phyloP scores from a whole-genome alignment of 441 rosid genomes.

The Corymbia calophylla region DNA sequence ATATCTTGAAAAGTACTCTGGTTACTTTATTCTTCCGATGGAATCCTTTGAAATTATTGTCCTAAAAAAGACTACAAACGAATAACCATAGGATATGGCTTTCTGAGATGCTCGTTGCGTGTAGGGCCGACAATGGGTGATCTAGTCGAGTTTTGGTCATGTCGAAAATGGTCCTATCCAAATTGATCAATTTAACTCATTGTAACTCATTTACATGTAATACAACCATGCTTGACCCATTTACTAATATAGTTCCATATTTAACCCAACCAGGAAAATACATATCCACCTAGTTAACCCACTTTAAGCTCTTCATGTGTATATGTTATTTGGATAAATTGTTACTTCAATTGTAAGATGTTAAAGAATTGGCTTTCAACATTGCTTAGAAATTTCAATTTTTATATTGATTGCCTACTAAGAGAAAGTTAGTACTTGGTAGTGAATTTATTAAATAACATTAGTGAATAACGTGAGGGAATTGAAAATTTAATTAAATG shows the following conservation, averaged over 20 bases:
- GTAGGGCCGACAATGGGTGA: not conserved
- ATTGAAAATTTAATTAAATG: not conserved
- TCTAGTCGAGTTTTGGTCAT: not conserved
- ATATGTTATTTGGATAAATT: not conserved
- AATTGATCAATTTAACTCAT: not conserved
- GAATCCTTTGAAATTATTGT: not conserved
- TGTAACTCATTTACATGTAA: not conserved
- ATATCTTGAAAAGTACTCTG: not conserved
- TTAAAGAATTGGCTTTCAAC: not conserved
- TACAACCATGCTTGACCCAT: not conserved
- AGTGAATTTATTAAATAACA: not conserved
- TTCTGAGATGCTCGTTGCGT: rapidly evolving
- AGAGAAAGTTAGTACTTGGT: not conserved
- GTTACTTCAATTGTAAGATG: no score
- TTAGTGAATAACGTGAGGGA: not conserved
- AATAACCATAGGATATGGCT: not conserved
- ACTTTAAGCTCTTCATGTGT: not conserved
- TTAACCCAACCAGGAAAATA: not conserved
- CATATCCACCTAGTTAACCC: not conserved
- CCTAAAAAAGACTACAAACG: not conserved
- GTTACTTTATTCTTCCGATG: not conserved
- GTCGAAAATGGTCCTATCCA: rapidly evolving
- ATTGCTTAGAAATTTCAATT: not conserved
- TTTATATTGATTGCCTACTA: not conserved
- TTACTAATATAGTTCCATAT: not conserved